Evolutionary conservation across 1,284 basidiomycete species (phyloP), one percentile per base, ranked within the genome.

Genomic region (Trichosporon faecale): DNA sequence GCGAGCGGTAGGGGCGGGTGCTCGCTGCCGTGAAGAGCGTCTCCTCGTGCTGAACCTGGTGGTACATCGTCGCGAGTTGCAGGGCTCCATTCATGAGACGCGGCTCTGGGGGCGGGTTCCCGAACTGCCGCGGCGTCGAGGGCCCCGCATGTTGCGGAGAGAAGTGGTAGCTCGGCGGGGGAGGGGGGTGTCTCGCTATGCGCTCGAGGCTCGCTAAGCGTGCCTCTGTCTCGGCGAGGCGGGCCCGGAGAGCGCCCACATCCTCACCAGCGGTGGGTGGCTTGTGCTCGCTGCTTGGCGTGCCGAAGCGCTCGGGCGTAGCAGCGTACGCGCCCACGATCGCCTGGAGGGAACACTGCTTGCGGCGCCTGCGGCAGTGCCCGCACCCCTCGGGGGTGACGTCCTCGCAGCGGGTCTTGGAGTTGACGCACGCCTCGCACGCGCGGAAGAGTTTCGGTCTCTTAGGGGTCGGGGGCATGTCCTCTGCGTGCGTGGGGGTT

Each of bases 361-460:
- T 74, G 29, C 72, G 57, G 21, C 74, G 75, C 14, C 72, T 72
- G n/a, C 78, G 74, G 66, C 78, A 79, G 9, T 77, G 68, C 49
- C 68, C 65, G 66, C 78, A 79, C 3, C 78, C 78, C 5, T 68
- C 66, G 1, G 72, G 23, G 9, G 68, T 72, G 8, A 79, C 72
- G 64, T 76, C 77, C 66, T 78, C 75, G 70, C 78, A 79, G n/a
- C 76, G 74, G 14, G 77, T 78, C 68, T 79, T 79, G 46, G 74
- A 72, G 18, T 69, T 35, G 11, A 78, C 78, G 70, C 78, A 79
- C 23, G 72, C 65, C 21, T 68, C 70, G 61, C 78, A 79, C 5
- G 78, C 78, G 25, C 77, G 73, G 55, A 74, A 78, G 9, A 78
- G 69, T 68, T 77, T 76, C n/a, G 70, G 66, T 21, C 75, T 68